Conservation (phyloP, 441 rosid genomes). For the Melastoma candidum region DNA sequence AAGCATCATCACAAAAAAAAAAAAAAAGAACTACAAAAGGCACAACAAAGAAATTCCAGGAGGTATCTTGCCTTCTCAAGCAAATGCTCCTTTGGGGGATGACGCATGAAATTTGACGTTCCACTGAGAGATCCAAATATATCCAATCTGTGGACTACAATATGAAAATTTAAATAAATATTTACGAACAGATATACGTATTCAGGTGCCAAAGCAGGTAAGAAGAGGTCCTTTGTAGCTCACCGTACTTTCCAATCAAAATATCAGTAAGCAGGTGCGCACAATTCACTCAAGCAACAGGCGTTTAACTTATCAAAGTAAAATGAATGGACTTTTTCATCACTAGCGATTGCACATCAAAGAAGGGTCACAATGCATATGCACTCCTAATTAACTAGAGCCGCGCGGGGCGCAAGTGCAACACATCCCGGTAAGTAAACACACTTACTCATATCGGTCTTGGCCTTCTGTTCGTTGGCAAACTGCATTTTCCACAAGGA, state of each 20-base stretch:
- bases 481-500: constrained; percentile 8
- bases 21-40: not conserved
- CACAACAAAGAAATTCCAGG: not conserved
- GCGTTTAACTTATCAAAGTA: too few species aligned
- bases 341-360: too few species aligned
- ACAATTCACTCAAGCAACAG: too few species aligned
- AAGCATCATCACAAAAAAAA: not conserved
- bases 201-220: constrained; percentile 1
- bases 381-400: too few species aligned
- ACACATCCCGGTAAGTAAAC: too few species aligned
- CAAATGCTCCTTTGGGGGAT: constrained; percentile 60
- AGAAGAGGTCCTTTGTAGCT: too few species aligned
- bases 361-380: too few species aligned
- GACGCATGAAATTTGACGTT: constrained; percentile 32
- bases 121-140: constrained; percentile 17
- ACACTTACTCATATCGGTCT: constrained; percentile 24
- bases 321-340: too few species aligned
- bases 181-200: constrained; percentile 1
- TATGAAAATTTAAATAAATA: constrained; percentile 7
- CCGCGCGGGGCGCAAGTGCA: too few species aligned
- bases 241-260: too few species aligned
- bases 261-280: too few species aligned
- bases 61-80: constrained; percentile 52
- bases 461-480: constrained; percentile 14
- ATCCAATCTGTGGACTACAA: constrained; percentile 24